These are phyloP conservation scores for Penicillium sp. DNA, from an alignment of 2,329 filamentous ascomycete species.

Conservation along the genomic window DNA sequence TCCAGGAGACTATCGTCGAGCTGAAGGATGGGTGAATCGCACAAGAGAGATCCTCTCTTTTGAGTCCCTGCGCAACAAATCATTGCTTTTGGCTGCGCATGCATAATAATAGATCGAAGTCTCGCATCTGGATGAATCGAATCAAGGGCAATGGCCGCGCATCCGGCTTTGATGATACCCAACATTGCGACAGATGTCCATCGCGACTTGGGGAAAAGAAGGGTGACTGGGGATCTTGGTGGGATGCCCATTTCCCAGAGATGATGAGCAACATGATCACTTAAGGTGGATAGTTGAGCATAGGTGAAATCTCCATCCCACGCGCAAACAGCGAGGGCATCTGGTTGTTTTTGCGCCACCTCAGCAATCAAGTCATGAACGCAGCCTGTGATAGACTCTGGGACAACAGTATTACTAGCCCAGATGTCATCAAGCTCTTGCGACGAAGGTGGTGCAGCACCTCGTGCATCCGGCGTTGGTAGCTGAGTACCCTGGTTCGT, in stretches of 20 bases:
- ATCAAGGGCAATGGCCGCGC: background rate
- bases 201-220: background rate
- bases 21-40: background rate
- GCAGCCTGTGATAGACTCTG: background rate
- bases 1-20: background rate
- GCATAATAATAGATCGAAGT: background rate
- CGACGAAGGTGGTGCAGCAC: background rate
- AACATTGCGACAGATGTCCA: background rate
- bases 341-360: background rate
- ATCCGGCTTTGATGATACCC: background rate
- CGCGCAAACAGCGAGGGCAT: background rate
- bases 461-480: no score
- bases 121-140: background rate
- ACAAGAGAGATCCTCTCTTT: background rate
- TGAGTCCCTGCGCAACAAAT: background rate
- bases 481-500: background rate
- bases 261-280: background rate
- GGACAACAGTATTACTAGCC: background rate
- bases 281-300: background rate
- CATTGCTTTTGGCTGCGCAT: background rate
- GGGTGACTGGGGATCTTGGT: background rate
- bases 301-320: slow-evolving; percentile 1
- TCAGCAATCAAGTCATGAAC: background rate
- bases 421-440: background rate
- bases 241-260: background rate